Evolutionary conservation across 2,329 filamentous ascomycete species (phyloP).

Genomic region (Colletotrichum noveboracense): DNA sequence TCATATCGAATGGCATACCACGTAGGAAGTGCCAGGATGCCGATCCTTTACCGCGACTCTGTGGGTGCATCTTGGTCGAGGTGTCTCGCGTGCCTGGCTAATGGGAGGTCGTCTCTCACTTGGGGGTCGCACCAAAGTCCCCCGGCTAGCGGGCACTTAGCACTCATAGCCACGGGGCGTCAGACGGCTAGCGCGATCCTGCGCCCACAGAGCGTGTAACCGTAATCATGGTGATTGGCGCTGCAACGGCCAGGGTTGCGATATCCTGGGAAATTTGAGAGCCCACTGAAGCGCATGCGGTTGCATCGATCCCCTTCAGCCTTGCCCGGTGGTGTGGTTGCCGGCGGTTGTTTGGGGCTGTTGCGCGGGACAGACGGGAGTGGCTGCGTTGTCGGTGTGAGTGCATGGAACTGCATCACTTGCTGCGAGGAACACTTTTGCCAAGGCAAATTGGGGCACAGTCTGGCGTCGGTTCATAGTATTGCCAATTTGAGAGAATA

Average conservation of each 20-base stretch:
- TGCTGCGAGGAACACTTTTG: background rate
- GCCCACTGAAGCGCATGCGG: background rate
- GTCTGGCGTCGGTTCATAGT: accelerated
- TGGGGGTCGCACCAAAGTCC: background rate
- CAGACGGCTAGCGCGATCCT: conserved; percentile 7
- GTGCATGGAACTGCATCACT: background rate
- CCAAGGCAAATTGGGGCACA: background rate
- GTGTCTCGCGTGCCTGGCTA: background rate
- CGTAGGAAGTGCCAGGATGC: background rate
- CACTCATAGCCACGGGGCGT: conserved; percentile 5
- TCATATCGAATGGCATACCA: background rate
- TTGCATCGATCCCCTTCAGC: background rate
- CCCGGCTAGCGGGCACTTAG: background rate
- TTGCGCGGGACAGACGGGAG: background rate
- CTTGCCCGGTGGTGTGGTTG: background rate
- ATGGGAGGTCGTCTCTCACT: background rate
- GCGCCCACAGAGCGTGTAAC: background rate
- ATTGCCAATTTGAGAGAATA: background rate
- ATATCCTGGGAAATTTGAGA: background rate
- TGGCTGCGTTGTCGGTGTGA: background rate
- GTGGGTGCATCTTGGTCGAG: background rate
- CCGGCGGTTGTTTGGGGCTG: background rate
- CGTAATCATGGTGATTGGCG: conserved; percentile 1
- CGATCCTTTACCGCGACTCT: background rate
- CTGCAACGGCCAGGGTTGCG: background rate